These are phyloP conservation scores for Termitomyces sp. DNA, from an alignment of 1,284 basidiomycete genomes.

Conservation along the genomic window DNA sequence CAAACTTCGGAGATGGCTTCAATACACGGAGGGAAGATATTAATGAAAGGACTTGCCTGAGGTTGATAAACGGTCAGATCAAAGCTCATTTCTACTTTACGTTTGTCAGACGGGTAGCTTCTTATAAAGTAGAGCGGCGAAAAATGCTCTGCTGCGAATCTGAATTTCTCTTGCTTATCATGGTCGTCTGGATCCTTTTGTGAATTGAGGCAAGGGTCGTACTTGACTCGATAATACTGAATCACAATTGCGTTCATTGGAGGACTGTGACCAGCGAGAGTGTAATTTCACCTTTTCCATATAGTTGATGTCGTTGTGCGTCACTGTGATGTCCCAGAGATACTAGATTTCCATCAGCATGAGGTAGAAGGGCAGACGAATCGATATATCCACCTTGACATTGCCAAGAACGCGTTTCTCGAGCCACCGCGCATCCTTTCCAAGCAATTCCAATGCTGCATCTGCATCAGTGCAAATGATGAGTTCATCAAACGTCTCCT, in stretches of 20 bases:
- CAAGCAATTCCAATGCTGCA: constrained; percentile 50
- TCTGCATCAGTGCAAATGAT: constrained; percentile 59
- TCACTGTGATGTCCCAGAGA: constrained; percentile 54
- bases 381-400: constrained; percentile 37
- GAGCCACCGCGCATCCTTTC: constrained; percentile 48
- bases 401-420: constrained; percentile 57
- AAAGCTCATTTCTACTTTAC: constrained; percentile 62
- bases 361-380: neutral
- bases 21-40: neutral
- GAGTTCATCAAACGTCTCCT: constrained; percentile 58
- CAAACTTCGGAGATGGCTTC: constrained; percentile 18
- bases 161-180: constrained; percentile 35
- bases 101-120: constrained; percentile 49
- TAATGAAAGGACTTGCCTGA: constrained; percentile 29
- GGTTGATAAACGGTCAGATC: constrained; percentile 56
- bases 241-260: neutral
- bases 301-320: constrained; percentile 51
- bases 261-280: neutral
- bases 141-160: constrained; percentile 45
- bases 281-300: constrained; percentile 42
- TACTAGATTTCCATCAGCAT: constrained; percentile 23
- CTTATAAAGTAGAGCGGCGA: constrained; percentile 54
- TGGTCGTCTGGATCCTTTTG: constrained; percentile 32
- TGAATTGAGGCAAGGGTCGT: constrained; percentile 34
- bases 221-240: constrained; percentile 44